Evolutionary conservation across 768 basidiomycete genomes (phyloP).

Genomic region (Termitomyces sp.): DNA sequence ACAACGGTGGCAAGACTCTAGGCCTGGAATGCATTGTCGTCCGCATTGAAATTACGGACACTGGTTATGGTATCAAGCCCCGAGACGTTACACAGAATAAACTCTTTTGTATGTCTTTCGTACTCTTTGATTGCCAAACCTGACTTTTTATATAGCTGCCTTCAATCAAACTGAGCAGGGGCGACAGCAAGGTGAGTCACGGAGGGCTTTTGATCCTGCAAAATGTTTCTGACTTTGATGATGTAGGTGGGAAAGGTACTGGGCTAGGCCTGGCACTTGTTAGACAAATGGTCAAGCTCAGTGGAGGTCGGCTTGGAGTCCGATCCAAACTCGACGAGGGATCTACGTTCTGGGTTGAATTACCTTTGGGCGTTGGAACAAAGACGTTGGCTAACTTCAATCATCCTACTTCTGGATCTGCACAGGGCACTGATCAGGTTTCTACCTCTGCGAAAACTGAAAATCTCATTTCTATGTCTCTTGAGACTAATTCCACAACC

Average conservation of each 20-base stretch:
- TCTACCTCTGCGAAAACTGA: conserved; percentile 13
- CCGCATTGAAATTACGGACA: conserved; percentile 82
- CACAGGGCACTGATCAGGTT: conserved; percentile 15
- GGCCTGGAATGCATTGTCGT: conserved; percentile 67
- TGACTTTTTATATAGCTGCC: conserved; percentile 39
- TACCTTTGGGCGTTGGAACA: conserved; percentile 72
- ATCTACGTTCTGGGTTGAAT: conserved; percentile 87
- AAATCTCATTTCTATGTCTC: conserved; percentile 14
- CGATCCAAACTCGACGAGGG: conserved; percentile 61
- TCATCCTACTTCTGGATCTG: conserved; percentile 14
- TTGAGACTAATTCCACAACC: conserved; percentile 20
- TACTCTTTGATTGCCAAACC: background rate
- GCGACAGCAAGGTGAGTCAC: conserved; percentile 51
- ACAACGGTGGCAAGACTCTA: conserved; percentile 37
- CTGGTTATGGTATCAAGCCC: conserved; percentile 49
- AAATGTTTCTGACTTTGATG: conserved; percentile 10
- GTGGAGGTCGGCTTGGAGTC: conserved; percentile 73
- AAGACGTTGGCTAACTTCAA: conserved; percentile 34
- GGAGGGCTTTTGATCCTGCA: background rate
- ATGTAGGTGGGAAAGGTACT: conserved; percentile 58
- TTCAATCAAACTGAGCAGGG: conserved; percentile 81
- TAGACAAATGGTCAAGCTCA: conserved; percentile 73
- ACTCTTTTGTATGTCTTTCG: conserved; percentile 54
- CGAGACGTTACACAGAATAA: conserved; percentile 68
- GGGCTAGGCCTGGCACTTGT: conserved; percentile 76